Base-by-base conservation (phyloP, 108 stramenopile genomes). In the Craspedostauros australis region DNA sequence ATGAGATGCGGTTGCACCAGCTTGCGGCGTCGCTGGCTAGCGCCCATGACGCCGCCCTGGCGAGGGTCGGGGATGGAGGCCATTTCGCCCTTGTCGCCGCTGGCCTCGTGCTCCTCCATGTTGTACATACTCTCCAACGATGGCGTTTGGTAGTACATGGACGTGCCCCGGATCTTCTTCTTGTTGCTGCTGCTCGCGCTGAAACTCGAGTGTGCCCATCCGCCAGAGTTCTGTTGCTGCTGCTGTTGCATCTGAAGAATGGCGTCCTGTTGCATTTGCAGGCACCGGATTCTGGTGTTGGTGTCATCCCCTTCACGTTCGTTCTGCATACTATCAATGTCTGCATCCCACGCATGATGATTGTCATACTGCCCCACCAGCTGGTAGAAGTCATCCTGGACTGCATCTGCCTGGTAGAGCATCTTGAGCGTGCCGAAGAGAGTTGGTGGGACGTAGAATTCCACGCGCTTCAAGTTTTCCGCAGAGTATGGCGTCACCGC, bases 1-100 rank as follows among this genome's bases (percentile, higher is more conserved):
- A 69, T 54, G 24, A 86, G 49, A 14, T 79, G 64, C 20, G 79
- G 80, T 29, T 82, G 70, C 29, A 64, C 45, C 25, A 62, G 28
- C 29, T 68, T 27, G 21, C 46, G 33, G 16, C 23, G n/a, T 39
- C 45, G 22, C 22, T 34, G 5, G 54, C 24, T 42, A n/a, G 6
- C 32, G 22, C 18, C 34, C 33, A 55, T 61, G 2, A 48, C 54
- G 5, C 63, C 51, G 15, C 65, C 34, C 38, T 73, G 68, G 28
- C 66, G 59, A 27, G 44, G 40, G 16, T 33, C 14, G 33, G n/a
- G n/a, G n/a, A n/a, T n/a, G n/a, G n/a, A n/a, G n/a, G 53, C 68
- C 14, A 49, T 56, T 66, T 39, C 50, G 29, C 55, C 63, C 30
- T 46, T 46, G 29, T 70, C 49, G 12, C 51, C 30, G 38, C 54